Evolutionary conservation across 1,139 yeast genomes (phyloP).

Genomic region (Saccharomycopsis hybrid): DNA sequence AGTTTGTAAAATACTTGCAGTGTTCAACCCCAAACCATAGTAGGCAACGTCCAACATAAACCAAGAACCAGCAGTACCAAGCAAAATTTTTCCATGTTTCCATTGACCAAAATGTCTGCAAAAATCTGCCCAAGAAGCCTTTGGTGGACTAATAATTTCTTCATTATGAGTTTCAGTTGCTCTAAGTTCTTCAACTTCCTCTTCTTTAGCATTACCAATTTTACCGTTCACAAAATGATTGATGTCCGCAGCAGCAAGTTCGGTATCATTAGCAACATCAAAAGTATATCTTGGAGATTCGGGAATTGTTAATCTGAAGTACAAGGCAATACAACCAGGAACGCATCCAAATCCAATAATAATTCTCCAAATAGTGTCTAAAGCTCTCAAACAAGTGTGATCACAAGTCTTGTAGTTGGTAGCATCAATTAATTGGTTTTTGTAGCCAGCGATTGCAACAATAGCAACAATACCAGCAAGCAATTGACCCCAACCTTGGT

Average conservation of each 20-base stretch:
- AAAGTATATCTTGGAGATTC: constrained; percentile 87
- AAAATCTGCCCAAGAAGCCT: constrained; percentile 53
- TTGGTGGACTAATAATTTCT: constrained; percentile 31
- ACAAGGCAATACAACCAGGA: constrained; percentile 76
- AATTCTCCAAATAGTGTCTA: constrained; percentile 93
- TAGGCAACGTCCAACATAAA: constrained; percentile 92
- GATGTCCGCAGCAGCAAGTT: constrained; percentile 57
- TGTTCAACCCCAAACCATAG: constrained; percentile 81
- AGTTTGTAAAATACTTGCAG: constrained; percentile 74
- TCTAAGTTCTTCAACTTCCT: constrained; percentile 35
- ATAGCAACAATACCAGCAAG: constrained; percentile 77
- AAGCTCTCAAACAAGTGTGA: constrained; percentile 60
- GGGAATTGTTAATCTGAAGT: constrained; percentile 87
- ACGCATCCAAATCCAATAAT: constrained; percentile 83
- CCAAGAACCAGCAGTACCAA: constrained; percentile 98
- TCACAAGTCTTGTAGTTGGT: constrained; percentile 51
- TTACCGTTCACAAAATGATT: constrained; percentile 43
- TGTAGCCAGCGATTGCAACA: constrained; percentile 67
- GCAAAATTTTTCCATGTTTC: constrained; percentile 75
- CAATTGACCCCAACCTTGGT: constrained; percentile 90
- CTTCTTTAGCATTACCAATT: constrained; percentile 39
- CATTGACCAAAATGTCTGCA: constrained; percentile 72
- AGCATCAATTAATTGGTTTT: constrained; percentile 47
- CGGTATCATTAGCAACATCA: constrained; percentile 59
- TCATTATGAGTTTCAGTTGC: constrained; percentile 34